Evolutionary conservation across 805 yeast species (phyloP), one percentile per base, ranked within the genome.

Genomic region (Saccharomycopsis fodiens): DNA sequence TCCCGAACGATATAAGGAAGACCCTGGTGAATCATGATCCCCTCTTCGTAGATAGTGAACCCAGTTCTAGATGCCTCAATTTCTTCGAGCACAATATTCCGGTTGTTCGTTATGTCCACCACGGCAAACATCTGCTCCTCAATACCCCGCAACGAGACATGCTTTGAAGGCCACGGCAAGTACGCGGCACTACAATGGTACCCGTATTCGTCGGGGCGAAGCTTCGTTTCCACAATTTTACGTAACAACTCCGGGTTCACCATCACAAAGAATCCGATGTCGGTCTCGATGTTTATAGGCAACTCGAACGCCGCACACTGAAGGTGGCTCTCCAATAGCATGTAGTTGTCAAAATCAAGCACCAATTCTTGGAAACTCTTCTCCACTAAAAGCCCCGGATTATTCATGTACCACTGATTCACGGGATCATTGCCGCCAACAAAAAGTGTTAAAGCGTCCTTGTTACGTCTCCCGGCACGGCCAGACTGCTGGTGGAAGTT

Each of bases 401-500:
- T 55, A 23, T 61, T 57, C 64, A 85, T 78, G 58, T 82, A 91
- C 58, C 83, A 80, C 55, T 87, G 95, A 61, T 91, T 96, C 1
- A 87, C 77, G 0, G 97, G 95, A 13, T 81, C 79, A 21, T 79
- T 76, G 31, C 93, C 83, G 1, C 89, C 93, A 10, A 93, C 85
- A 44, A 84, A 78, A 3, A 93, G 65, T 0, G 96, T 91, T 57
- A 93, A 63, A 3, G 96, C 86, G 40, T 93, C 97, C 44, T 75
- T 74, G 43, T 74, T 76, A 53, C 96, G 78, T 60, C 99, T 72
- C 15, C 99, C 99, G 0, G 96, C 97, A 57, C 99, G 73, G 31
- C 99, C 99, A 67, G 93, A 82, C 58, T 93, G 98, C 63, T 93
- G 99, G 55, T 89, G 86, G 58, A 93, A 76, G 51, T 87, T 87